Evolutionary conservation across 2,329 filamentous ascomycete species (phyloP).

Genomic region (Acrodontium crateriforme): DNA sequence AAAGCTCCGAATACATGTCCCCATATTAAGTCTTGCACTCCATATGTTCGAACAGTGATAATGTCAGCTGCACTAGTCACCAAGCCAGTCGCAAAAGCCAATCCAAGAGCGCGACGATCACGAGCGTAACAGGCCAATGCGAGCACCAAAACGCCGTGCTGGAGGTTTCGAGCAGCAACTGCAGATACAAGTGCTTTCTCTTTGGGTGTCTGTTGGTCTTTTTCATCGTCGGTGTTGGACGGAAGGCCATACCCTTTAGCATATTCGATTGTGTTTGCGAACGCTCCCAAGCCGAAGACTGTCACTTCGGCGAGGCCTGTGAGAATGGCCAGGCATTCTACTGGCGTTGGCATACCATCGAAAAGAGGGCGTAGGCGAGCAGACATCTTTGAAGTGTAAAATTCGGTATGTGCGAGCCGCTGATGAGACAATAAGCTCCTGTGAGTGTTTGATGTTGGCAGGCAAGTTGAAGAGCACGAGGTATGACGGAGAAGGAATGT

Average conservation of each 20-base stretch:
- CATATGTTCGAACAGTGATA: neutral
- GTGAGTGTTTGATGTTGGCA: too few relatives aligned
- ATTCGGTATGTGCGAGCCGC: too few relatives aligned
- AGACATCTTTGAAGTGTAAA: too few relatives aligned
- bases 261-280: conserved; percentile 21
- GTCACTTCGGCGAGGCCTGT: conserved; percentile 19
- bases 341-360: conserved; percentile 21
- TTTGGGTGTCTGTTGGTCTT: conserved; percentile 8
- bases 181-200: conserved; percentile 16
- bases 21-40: conserved; percentile 11
- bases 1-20: conserved; percentile 18
- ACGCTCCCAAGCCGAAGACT: conserved; percentile 21
- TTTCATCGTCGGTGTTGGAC: conserved; percentile 1
- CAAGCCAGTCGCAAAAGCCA: conserved; percentile 13
- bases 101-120: conserved; percentile 18
- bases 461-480: too few relatives aligned
- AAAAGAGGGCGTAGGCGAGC: too few relatives aligned
- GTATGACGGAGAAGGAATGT: too few relatives aligned
- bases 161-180: conserved; percentile 19
- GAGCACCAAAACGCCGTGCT: conserved; percentile 19
- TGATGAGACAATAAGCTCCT: too few relatives aligned
- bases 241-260: conserved; percentile 21
- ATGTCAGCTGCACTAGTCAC: conserved; percentile 18
- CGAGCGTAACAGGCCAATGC: conserved; percentile 19
- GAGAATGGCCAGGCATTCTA: conserved; percentile 23